Base-by-base conservation (phyloP, 2,329 filamentous ascomycete genomes). In the Colletotrichum nymphaeae region DNA sequence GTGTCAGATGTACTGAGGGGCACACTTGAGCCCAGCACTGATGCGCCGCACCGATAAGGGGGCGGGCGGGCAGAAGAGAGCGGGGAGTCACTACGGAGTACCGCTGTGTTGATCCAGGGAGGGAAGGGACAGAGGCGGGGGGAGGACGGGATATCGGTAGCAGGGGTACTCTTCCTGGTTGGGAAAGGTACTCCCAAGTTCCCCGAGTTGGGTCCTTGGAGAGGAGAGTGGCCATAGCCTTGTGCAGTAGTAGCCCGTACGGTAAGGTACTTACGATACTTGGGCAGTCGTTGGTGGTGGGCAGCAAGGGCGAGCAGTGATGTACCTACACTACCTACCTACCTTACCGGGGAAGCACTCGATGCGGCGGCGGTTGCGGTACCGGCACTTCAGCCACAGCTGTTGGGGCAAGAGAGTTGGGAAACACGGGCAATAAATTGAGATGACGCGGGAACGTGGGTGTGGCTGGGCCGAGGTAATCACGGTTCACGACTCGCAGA, bases 381-480 rank as follows among this genome's bases (percentile, higher is more conserved):
- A 57, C 57, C 22, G 32, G 59, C 35, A 22, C 22, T 64, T 57
- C 52, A 65, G 63, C 63, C 63, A 65, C 63, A 57, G 52, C 32
- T 65, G 32, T 56, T 56, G 52, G 52, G 60, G 37, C 26, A 35
- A 56, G 49, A 42, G 32, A 42, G 37, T 42, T 42, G 37, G 16
- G 37, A 42, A 16, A 16, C 32, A 65, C 52, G 52, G 24, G 52
- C 63, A 56, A 28, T 24, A 12, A 52, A 42, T 42, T 67, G 26
- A 46, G 19, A 26, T 58, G 32, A 67, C 53, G 53, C 53, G 35
- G 53, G 35, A 53, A 53, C 46, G 56, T 57, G 67, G 30, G 28
- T 68, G 68, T 74, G 72, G 72, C 72, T 72, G 72, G 69, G 69
- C 72, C 72, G 72, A 74, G 72, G 72, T 74, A 74, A 74, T 72